Conservation (phyloP, 768 basidiomycete genomes). For the Rhizopogon vinicolor region DNA sequence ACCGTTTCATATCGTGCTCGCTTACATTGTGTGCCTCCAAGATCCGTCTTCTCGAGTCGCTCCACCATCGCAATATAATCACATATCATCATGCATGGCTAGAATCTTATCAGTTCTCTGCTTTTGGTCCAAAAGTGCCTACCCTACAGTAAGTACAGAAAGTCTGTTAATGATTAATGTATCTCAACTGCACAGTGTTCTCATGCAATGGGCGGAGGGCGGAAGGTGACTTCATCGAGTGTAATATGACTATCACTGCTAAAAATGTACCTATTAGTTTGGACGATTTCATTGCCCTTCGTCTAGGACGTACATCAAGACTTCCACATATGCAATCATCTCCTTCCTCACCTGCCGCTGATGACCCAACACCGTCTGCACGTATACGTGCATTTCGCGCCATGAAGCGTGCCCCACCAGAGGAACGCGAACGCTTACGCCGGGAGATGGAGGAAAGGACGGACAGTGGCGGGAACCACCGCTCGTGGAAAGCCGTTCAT, state of each 20-base stretch:
- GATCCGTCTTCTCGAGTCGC: constrained; percentile 80
- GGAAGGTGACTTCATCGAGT: constrained; percentile 43
- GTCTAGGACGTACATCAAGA: constrained; percentile 55
- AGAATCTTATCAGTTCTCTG: constrained; percentile 79
- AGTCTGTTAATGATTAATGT: background rate
- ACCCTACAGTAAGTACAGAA: constrained; percentile 67
- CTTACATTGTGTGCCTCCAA: constrained; percentile 16
- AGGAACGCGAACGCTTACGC: constrained; percentile 59
- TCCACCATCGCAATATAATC: constrained; percentile 91
- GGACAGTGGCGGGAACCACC: constrained; percentile 16
- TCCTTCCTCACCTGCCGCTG: constrained; percentile 24
- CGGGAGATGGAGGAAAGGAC: constrained; percentile 39
- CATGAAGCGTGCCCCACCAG: constrained; percentile 58
- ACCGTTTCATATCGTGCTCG: background rate
- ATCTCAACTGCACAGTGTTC: constrained; percentile 42
- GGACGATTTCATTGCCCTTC: constrained; percentile 82
- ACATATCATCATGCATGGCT: constrained; percentile 97
- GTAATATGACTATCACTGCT: background rate
- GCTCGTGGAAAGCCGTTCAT: constrained; percentile 72
- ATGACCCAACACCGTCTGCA: constrained; percentile 55
- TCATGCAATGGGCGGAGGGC: constrained; percentile 94
- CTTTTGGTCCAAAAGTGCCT: constrained; percentile 84
- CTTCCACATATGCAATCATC: constrained; percentile 38
- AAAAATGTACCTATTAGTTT: constrained; percentile 36
- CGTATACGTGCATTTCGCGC: constrained; percentile 75